Evolutionary conservation across 2,329 filamentous ascomycete genomes (phyloP).

Genomic region (Knufia fluminis): DNA sequence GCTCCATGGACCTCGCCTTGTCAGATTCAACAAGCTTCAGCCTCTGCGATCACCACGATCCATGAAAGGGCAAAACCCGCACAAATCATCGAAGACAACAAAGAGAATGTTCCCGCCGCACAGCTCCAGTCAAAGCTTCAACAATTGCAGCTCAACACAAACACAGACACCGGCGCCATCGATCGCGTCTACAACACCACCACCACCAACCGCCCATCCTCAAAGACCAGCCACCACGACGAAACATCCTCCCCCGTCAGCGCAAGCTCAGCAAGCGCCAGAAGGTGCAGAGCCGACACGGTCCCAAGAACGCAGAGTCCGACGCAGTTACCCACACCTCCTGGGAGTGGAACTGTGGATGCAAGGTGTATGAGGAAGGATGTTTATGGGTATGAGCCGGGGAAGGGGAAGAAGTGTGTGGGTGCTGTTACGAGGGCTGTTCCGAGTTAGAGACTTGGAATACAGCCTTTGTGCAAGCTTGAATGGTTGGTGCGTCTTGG

Average conservation of each 20-base stretch:
- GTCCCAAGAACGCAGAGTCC: slow-evolving; percentile 1
- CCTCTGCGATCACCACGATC: neutral
- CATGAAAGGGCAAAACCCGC: neutral
- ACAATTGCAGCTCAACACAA: slow-evolving; percentile 4
- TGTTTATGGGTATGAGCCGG: neutral
- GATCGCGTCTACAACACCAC: neutral
- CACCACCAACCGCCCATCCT: slow-evolving; percentile 1
- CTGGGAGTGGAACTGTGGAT: neutral
- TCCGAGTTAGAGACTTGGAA: neutral
- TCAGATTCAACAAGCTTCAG: neutral
- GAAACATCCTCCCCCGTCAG: neutral
- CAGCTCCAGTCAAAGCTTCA: neutral
- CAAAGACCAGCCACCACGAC: neutral
- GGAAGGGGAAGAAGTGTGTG: neutral
- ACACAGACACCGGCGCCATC: neutral
- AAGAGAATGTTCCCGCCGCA: neutral
- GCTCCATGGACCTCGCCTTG: neutral
- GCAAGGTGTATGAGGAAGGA: slow-evolving; percentile 4
- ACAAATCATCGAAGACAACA: neutral
- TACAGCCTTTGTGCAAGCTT: no score
- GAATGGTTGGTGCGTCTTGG: no score
- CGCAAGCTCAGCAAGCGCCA: neutral
- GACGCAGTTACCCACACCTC: slow-evolving; percentile 4
- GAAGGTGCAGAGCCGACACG: neutral
- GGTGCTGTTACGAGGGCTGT: slow-evolving; percentile 1